Base-by-base conservation (phyloP, 2,329 filamentous ascomycete species). In the Pestalotiopsis sp. region DNA sequence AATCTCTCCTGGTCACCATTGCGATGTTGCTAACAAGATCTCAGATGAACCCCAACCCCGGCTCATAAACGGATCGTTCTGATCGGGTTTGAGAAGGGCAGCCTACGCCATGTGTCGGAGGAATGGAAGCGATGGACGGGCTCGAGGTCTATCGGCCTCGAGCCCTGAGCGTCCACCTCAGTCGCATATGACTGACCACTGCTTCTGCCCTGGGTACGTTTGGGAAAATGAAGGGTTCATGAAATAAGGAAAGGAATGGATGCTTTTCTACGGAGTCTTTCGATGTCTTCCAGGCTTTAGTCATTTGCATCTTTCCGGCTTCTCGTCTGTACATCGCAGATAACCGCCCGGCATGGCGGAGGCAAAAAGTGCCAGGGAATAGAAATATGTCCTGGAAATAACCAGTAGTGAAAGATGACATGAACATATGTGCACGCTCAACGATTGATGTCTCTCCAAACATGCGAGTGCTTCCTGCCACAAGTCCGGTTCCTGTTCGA, bases 11-110 rank as follows among this genome's bases (percentile, higher is more conserved):
- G 14, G 30, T 9, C 58, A 4, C n/a, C 26, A 39, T 10, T 1
- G 20, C 44, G n/a, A 6, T 17, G 2, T 9, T 39, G n/a, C 74
- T 77, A 68, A 73, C 39, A 57, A 38, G 13, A 35, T 11, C n/a
- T 39, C 61, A 80, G 79, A 81, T 81, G 79, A 81, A 81, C 78
- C 79, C 79, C 77, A 80, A 80, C 77, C 79, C 79, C 70, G 75
- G 78, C 70, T 48, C 78, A 17, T 81, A 80, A 79, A 70, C 73
- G 70, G 67, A 56, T 67, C 66, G 61, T 58, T 65, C 60, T 68
- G 65, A 63, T 64, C 66, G 68, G 68, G 69, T 69, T 68, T 67
- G 70, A 70, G 64, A 11, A 73, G 72, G 71, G 75, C 73, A 77
- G 75, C 75, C 73, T 62, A 72, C 30, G 72, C 65, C 68, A 70